phyloP scores from a whole-genome alignment of 331 rosid genomes.

The Rhamnella rubrinervis region DNA sequence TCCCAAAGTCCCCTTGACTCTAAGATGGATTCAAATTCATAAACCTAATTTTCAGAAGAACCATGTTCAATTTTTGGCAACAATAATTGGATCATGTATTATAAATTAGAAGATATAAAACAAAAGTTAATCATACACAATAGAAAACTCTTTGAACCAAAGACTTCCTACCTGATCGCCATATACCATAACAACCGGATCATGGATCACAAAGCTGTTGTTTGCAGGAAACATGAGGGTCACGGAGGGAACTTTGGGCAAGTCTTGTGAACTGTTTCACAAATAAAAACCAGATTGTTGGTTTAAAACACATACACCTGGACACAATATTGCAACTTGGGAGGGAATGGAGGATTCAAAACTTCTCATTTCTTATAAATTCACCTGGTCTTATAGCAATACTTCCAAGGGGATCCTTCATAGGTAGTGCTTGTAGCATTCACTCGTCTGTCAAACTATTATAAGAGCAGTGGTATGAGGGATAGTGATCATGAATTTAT shows the following conservation, averaged over 20 bases:
- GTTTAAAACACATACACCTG: not conserved
- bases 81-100: not conserved
- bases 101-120: not conserved
- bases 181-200: conserved; percentile 54
- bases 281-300: conserved; percentile 5
- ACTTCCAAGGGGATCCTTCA: conserved; percentile 75
- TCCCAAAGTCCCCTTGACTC: too few species aligned
- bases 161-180: conserved; percentile 52
- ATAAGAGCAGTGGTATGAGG: conserved; percentile 26
- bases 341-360: not conserved
- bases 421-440: conserved; percentile 60
- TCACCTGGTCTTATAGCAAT: conserved; percentile 77
- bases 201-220: conserved; percentile 70
- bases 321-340: not conserved
- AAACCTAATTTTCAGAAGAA: too few species aligned
- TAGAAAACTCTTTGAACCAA: conserved; percentile 8
- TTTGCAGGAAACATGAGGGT: conserved; percentile 65
- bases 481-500: conserved; percentile 23
- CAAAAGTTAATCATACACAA: not conserved
- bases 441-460: conserved; percentile 68
- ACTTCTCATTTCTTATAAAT: conserved; percentile 1
- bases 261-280: conserved; percentile 51
- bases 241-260: conserved; percentile 66
- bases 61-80: not conserved
- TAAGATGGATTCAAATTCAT: too few species aligned